Conservation (phyloP, 176 grass and related monocot species). For the Triticum monococcum region DNA sequence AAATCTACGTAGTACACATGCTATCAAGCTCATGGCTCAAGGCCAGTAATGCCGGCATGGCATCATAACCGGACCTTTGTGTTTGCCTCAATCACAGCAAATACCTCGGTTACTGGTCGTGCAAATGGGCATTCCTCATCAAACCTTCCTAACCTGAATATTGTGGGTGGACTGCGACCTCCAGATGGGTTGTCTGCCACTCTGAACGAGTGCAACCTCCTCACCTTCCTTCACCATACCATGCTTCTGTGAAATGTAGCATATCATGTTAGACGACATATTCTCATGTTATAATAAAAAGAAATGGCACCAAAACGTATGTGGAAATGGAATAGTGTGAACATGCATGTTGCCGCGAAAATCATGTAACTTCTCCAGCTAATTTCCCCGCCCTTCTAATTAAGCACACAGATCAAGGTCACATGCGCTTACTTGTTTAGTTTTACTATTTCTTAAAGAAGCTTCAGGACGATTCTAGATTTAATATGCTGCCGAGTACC, state of each 20-base stretch:
- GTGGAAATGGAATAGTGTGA: not conserved
- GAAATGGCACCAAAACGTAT: not conserved
- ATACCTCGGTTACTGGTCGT: not conserved
- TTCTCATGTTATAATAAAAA: not conserved
- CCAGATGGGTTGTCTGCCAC: slow-evolving; percentile 90
- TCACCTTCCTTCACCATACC: slow-evolving; percentile 94
- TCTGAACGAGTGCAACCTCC: slow-evolving; percentile 91
- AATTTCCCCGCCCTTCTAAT: not conserved
- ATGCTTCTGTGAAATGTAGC: slow-evolving; percentile 61
- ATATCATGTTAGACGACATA: slow-evolving; percentile 21
- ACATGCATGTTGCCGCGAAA: not conserved
- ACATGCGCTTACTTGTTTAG: not conserved
- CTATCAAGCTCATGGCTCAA: slow-evolving; percentile 13
- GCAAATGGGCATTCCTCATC: not conserved
- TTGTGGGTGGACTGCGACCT: slow-evolving; percentile 95
- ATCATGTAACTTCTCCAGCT: not conserved
- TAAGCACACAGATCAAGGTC: slow-evolving; percentile 5
- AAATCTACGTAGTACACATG: not conserved
- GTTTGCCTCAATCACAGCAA: not conserved
- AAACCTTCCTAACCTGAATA: slow-evolving; percentile 89
- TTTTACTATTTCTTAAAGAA: not conserved
- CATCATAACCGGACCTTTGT: not conserved
- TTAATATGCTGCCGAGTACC: not conserved
- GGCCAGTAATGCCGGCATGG: not conserved
- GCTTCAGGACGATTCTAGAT: not conserved